Conservation (phyloP, 208 protist species). For the Leishmania mexicana region DNA sequence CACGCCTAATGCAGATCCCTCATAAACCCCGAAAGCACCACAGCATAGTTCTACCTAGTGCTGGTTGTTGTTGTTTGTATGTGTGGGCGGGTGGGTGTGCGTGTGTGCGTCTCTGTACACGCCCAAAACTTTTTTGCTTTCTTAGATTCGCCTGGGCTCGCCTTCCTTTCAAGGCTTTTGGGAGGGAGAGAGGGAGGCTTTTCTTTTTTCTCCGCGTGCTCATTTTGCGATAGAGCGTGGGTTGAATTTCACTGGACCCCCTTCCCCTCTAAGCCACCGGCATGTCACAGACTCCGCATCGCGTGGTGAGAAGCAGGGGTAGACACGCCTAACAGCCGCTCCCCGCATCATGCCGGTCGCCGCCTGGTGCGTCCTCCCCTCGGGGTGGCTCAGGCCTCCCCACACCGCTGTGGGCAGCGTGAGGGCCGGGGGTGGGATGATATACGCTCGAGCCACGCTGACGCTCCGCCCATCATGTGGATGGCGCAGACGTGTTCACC, state of each 20-base stretch:
- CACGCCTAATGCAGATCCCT: neutral
- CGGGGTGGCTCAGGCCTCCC: too few species aligned
- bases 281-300: neutral
- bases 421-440: neutral
- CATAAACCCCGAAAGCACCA: neutral
- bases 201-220: neutral
- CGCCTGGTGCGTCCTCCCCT: neutral
- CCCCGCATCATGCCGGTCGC: neutral
- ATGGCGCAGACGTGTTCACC: too few species aligned
- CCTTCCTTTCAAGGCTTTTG: neutral
- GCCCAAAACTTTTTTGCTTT: neutral
- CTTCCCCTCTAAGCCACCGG: neutral
- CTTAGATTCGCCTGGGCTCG: neutral
- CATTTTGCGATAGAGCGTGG: neutral
- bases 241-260: neutral
- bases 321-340: neutral
- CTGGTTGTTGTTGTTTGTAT: neutral
- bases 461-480: neutral
- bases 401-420: neutral
- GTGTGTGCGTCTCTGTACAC: neutral
- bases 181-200: neutral
- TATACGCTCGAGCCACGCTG: neutral
- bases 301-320: neutral
- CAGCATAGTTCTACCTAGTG: neutral
- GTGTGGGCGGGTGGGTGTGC: neutral